Evolutionary conservation across 305 asterid species (phyloP).

Genomic region (Plantago coronopus): DNA sequence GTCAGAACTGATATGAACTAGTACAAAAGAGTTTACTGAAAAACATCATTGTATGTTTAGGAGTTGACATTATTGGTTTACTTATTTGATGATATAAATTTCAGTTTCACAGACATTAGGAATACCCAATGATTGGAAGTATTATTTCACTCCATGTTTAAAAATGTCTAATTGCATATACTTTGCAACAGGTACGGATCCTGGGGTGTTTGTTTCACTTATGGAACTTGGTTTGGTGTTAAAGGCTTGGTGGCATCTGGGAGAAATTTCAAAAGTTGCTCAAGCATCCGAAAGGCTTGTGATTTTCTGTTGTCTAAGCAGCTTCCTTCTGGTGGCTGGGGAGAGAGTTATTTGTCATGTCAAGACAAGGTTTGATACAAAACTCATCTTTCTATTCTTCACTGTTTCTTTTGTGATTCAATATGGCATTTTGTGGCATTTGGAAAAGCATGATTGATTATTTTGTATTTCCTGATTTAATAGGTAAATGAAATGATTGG

Average conservation of each 20-base stretch:
- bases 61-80: too few species aligned
- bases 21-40: background rate
- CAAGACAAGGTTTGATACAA: constrained; percentile 69
- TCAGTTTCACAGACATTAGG: background rate
- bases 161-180: constrained; percentile 10
- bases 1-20: constrained; percentile 10
- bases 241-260: constrained; percentile 87
- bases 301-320: constrained; percentile 87
- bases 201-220: constrained; percentile 97
- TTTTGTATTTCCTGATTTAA: too few species aligned
- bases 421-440: background rate
- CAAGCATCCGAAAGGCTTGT: constrained; percentile 82
- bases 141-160: background rate
- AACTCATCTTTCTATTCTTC: background rate
- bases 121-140: constrained; percentile 5
- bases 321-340: constrained; percentile 95
- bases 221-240: constrained; percentile 92
- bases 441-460: too few species aligned
- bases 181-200: constrained; percentile 83
- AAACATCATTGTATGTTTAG: too few species aligned
- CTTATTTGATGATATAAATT: too few species aligned
- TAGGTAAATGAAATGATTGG: too few species aligned
- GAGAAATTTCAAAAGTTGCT: constrained; percentile 51
- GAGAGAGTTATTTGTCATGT: constrained; percentile 94
- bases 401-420: constrained; percentile 18